A percentile compares a stretch with the other conserved stretches of the same genome.
Conservation (phyloP, 768 basidiomycete genomes). For the Galerina sulciceps region DNA sequence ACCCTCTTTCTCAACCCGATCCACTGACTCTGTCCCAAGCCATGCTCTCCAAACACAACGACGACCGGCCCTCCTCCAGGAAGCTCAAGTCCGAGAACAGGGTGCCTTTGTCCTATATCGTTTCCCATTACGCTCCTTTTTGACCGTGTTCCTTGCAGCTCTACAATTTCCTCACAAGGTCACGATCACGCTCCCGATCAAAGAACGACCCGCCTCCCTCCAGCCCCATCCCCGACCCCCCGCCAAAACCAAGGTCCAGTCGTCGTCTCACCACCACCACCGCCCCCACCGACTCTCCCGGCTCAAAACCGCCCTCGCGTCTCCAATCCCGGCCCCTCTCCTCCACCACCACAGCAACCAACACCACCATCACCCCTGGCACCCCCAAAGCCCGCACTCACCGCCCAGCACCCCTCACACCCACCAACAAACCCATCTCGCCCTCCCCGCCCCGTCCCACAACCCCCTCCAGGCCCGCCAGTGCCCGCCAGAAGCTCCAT, state of each 20-base stretch:
- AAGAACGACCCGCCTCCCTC: constrained; percentile 29
- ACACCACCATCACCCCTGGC: constrained; percentile 61
- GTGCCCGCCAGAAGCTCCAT: constrained; percentile 44
- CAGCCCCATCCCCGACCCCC: constrained; percentile 13
- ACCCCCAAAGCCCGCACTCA: constrained; percentile 46
- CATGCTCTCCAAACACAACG: constrained; percentile 30
- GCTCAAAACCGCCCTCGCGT: constrained; percentile 53
- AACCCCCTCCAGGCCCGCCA: constrained; percentile 39
- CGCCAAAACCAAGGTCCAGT: constrained; percentile 10
- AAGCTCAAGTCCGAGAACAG: constrained; percentile 50
- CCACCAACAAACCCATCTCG: constrained; percentile 8
- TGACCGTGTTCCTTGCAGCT: constrained; percentile 44
- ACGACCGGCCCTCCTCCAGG: constrained; percentile 45
- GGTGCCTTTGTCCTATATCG: constrained; percentile 33
- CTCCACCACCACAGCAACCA: constrained; percentile 64
- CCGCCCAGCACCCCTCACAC: constrained; percentile 24
- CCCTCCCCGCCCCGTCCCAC: constrained; percentile 22
- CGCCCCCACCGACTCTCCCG: constrained; percentile 22
- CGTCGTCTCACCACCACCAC: constrained; percentile 9
- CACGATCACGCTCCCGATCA: constrained; percentile 65
- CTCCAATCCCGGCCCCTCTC: constrained; percentile 67
- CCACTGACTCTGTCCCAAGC: constrained; percentile 6
- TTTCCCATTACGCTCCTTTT: background rate
- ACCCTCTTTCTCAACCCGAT: constrained; percentile 20
- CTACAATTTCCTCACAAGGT: constrained; percentile 60